These are phyloP conservation scores for Globisporangium acanthophoron DNA, from an alignment of 352 stramenopile genomes.

Conservation along the genomic window DNA sequence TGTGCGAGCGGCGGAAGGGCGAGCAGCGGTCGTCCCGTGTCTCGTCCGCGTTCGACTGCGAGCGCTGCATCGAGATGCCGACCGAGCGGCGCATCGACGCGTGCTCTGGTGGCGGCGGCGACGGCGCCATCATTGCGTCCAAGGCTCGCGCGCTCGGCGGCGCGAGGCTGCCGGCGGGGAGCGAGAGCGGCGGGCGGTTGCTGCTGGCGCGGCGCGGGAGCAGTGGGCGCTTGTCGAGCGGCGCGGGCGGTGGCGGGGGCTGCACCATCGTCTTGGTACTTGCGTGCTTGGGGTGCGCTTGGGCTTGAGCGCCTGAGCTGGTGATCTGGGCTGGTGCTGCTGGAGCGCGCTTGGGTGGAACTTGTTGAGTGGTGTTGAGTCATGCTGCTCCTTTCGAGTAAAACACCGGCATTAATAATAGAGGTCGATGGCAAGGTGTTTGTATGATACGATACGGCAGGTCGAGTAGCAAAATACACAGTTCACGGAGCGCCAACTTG, in stretches of 20 bases:
- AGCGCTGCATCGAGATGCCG: slow-evolving; percentile 12
- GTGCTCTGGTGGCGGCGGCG: neutral
- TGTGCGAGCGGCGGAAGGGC: slow-evolving; percentile 45
- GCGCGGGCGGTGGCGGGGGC: neutral
- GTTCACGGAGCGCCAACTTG: too few species aligned
- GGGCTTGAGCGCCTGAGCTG: neutral
- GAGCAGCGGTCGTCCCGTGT: slow-evolving; percentile 4
- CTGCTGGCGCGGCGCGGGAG: slow-evolving; percentile 6
- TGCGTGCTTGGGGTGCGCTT: neutral
- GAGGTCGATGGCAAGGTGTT: too few species aligned
- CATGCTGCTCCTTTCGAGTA: too few species aligned
- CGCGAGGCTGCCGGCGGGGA: too few species aligned
- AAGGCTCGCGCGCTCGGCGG: slow-evolving; percentile 16
- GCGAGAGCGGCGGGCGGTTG: slow-evolving; percentile 7
- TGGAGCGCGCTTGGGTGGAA: neutral
- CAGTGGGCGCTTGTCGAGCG: neutral
- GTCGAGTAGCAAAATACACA: too few species aligned
- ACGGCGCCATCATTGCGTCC: slow-evolving; percentile 18
- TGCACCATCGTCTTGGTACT: slow-evolving; percentile 2
- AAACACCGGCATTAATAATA: too few species aligned
- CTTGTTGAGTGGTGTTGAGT: too few species aligned
- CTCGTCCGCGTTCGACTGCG: neutral
- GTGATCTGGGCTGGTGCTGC: neutral
- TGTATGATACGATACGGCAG: too few species aligned
- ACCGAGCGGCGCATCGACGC: slow-evolving; percentile 7